Percentiles rank a stretch among this genome's conserved stretches.
These are phyloP conservation scores for Coniferiporia sulphurascens DNA, from an alignment of 1,284 basidiomycete genomes.

Conservation along the genomic window DNA sequence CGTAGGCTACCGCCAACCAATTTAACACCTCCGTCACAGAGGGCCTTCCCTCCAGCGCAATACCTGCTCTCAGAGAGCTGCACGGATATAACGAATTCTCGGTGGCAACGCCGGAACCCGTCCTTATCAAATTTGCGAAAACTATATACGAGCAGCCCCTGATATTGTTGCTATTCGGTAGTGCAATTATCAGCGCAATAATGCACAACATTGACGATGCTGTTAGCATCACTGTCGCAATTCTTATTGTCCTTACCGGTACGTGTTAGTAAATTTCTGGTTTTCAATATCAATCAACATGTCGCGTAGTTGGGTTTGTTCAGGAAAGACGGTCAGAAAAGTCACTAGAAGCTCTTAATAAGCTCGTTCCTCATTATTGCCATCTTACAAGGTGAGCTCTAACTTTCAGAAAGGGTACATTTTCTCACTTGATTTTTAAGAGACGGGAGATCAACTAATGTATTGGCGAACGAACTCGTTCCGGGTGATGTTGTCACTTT, in stretches of 20 bases:
- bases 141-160: constrained; percentile 93
- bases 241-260: constrained; percentile 92
- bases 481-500: constrained; percentile 93
- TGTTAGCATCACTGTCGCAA: constrained; percentile 89
- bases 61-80: constrained; percentile 60
- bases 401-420: neutral
- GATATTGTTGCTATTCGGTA: constrained; percentile 85
- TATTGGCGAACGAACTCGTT: constrained; percentile 91
- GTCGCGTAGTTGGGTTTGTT: constrained; percentile 79
- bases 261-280: constrained; percentile 24
- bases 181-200: constrained; percentile 80
- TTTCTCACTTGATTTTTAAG: constrained; percentile 31
- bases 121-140: constrained; percentile 83
- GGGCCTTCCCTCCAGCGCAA: constrained; percentile 62
- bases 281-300: constrained; percentile 6
- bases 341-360: constrained; percentile 91
- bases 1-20: constrained; percentile 62
- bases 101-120: constrained; percentile 77
- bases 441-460: constrained; percentile 67
- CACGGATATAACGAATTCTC: constrained; percentile 95
- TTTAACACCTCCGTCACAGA: constrained; percentile 56
- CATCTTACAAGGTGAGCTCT: constrained; percentile 73
- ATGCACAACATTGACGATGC: constrained; percentile 96
- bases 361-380: constrained; percentile 94
- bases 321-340: constrained; percentile 95